phyloP scores from a whole-genome alignment of 2,329 filamentous ascomycete species.

The Alternaria tenuissima region DNA sequence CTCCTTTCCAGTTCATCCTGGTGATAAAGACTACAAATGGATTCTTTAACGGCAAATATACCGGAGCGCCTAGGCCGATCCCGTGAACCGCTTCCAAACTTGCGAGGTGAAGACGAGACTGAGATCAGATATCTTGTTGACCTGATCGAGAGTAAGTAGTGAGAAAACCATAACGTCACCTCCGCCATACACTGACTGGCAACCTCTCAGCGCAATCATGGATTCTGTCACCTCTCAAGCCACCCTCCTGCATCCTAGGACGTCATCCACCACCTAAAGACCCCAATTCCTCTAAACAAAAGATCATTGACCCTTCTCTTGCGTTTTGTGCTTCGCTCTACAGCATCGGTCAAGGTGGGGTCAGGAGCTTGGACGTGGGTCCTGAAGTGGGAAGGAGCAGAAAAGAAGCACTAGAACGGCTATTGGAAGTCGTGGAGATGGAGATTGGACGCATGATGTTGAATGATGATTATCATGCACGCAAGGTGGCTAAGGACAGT shows the following conservation, averaged over 20 bases:
- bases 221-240: conserved; percentile 21
- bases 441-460: conserved; percentile 19
- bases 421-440: conserved; percentile 23
- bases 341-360: conserved; percentile 18
- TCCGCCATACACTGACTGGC: not conserved
- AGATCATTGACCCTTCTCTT: not conserved
- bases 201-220: conserved; percentile 13
- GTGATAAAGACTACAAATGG: not conserved
- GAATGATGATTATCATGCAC: conserved; percentile 3
- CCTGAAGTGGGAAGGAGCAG: conserved; percentile 24
- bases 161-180: not conserved
- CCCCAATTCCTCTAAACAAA: not conserved
- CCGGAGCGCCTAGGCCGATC: conserved; percentile 3
- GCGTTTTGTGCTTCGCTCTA: conserved; percentile 28
- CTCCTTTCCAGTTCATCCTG: not conserved
- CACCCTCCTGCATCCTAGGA: conserved; percentile 22
- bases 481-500: conserved; percentile 3
- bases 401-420: conserved; percentile 20
- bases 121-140: conserved; percentile 21
- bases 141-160: conserved; percentile 27
- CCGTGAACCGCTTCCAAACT: conserved; percentile 15
- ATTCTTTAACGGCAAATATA: not conserved
- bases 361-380: conserved; percentile 24
- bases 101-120: conserved; percentile 32
- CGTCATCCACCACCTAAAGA: conserved; percentile 18